Evolutionary conservation across 1,139 yeast genomes (phyloP).

Genomic region (Meyerozyma smithsonii): DNA sequence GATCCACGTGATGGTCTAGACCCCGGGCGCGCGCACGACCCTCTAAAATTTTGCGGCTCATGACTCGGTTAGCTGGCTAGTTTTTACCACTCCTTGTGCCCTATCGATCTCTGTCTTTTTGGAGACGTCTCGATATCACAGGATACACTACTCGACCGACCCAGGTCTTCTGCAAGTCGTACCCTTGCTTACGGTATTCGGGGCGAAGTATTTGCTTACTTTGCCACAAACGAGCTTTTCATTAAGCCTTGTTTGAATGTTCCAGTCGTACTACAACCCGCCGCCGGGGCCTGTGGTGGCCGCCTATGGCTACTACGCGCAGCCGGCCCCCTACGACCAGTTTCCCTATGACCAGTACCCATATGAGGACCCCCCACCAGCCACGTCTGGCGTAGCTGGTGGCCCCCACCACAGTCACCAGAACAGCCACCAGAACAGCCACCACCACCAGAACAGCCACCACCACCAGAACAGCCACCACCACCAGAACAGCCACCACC

Average conservation of each 20-base stretch:
- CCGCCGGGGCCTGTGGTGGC: slow-evolving; percentile 3
- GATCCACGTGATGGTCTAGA: no score
- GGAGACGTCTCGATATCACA: neutral
- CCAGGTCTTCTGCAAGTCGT: neutral
- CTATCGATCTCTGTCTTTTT: neutral
- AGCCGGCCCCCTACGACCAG: slow-evolving; percentile 9
- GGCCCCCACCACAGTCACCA: no score
- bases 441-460: no score
- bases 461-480: no score
- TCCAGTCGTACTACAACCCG: slow-evolving; percentile 6
- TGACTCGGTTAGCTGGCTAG: no score
- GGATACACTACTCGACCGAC: neutral
- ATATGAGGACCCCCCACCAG: no score
- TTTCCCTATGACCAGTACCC: no score
- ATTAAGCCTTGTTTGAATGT: slow-evolving; percentile 26
- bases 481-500: no score
- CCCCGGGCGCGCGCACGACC: no score
- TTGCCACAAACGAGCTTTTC: slow-evolving; percentile 31
- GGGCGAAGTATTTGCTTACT: slow-evolving; percentile 5
- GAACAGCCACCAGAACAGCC: no score
- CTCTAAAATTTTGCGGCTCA: no score
- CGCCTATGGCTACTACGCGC: slow-evolving; percentile 4
- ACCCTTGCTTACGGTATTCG: neutral
- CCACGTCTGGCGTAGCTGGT: no score
- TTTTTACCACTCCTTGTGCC: neutral